phyloP scores from a whole-genome alignment of 2,329 filamentous ascomycete species.

The Colletotrichum sp. region DNA sequence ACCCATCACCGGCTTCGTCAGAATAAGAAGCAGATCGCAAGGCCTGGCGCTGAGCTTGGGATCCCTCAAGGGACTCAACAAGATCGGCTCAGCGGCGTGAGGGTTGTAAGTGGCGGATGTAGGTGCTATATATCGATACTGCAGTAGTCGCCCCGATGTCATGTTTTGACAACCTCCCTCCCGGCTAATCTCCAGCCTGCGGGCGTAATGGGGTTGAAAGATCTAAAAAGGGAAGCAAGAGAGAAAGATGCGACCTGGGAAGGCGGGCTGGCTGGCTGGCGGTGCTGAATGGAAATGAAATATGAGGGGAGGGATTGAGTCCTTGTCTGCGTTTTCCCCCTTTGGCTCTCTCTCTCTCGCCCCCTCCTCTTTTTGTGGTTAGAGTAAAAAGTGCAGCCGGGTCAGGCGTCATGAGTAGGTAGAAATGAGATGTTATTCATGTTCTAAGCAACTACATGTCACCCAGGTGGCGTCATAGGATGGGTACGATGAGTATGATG shows the following conservation, averaged over 20 bases:
- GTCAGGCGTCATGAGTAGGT: constrained; percentile 23
- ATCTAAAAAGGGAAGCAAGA: neutral
- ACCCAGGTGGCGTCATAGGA: neutral
- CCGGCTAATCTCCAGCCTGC: neutral
- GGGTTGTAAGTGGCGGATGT: neutral
- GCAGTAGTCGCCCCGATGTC: neutral
- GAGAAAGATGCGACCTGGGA: neutral
- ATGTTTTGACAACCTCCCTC: neutral
- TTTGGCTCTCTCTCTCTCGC: neutral
- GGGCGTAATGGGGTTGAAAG: constrained; percentile 6
- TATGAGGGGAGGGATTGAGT: neutral
- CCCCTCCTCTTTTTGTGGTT: neutral
- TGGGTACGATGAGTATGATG: neutral
- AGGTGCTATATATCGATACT: constrained; percentile 12
- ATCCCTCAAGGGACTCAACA: constrained; percentile 92
- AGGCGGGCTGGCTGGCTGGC: neutral
- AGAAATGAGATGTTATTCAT: constrained; percentile 21
- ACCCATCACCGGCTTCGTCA: constrained; percentile 94
- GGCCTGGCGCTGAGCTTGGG: constrained; percentile 92
- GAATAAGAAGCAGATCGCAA: constrained; percentile 96
- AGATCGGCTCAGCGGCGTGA: constrained; percentile 60
- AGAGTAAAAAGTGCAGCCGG: constrained; percentile 22
- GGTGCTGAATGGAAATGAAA: constrained; percentile 8
- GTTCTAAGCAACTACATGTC: neutral
- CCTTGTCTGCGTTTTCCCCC: neutral